Evolutionary conservation across 1,284 basidiomycete species (phyloP), one percentile per base, ranked within the genome.

Genomic region (Heterobasidion occidentale): DNA sequence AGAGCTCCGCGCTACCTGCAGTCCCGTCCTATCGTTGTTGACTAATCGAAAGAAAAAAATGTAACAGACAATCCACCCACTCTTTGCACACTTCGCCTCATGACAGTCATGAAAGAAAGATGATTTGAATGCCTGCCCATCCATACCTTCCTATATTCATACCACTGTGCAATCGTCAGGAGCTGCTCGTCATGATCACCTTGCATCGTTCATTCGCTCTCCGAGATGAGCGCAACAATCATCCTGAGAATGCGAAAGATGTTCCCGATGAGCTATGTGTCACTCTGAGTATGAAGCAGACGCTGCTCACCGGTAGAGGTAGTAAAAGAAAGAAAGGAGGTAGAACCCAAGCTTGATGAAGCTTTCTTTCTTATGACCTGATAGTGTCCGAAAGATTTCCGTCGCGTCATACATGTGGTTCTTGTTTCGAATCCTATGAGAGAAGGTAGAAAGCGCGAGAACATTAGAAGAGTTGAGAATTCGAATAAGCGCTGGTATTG

Each of bases 391-490:
- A 82, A 99, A 99, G 66, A 99, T 99, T 73, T 99, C 97, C 36
- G 97, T 99, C 54, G 96, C 96, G 71, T 99, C 96, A 70, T 98
- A 96, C 91, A 98, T 96, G 75, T 98, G 95, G 67, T 90, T 90
- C 68, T 94, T 94, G 71, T 88, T 88, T 67, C 91, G 83, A 68
- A 98, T 93, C 75, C 94, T 98, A 56, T 38, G 15, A 45, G 48
- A 46, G n/a, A 48, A 52, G 27, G 56, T n/a, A 9, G 38, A 42
- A 51, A 44, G 52, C 44, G 36, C 46, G 53, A 38, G 15, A 36
- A 46, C 27, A 27, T 27, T 27, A n/a, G 38, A 42, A 42, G 38
- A 42, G n/a, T 27, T 27, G 12, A n/a, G 45, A 47, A 15, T 20
- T 34, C 45, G 33, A 27, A 47, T 14, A 12, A 17, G 35, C 14